These are phyloP conservation scores for Naganishia albida DNA, from an alignment of 1,284 basidiomycete genomes.

Conservation along the genomic window DNA sequence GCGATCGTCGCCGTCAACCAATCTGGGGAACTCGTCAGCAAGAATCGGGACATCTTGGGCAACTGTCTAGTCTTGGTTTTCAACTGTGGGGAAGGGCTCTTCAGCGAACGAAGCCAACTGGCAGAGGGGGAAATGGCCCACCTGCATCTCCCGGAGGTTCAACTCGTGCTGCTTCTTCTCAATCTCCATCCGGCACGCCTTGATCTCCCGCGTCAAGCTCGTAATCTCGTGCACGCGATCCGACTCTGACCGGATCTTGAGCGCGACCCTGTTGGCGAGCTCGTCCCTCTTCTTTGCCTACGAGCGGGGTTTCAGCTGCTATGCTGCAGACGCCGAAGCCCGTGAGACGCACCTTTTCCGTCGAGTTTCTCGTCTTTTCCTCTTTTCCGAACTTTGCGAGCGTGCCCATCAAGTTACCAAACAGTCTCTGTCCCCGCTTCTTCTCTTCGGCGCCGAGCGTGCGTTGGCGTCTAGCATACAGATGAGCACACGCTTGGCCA, in stretches of 20 bases:
- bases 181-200: conserved; percentile 42
- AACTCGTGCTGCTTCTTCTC: conserved; percentile 46
- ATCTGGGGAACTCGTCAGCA: conserved; percentile 42
- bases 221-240: conserved; percentile 45
- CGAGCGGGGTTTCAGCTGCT: neutral
- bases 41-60: conserved; percentile 42
- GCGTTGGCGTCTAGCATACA: conserved; percentile 41
- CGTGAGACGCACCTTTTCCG: conserved; percentile 46
- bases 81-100: conserved; percentile 37
- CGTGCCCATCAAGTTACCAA: conserved; percentile 53
- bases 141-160: conserved; percentile 47
- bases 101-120: conserved; percentile 5
- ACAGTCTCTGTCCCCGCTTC: conserved; percentile 48
- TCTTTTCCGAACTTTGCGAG: conserved; percentile 53
- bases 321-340: neutral
- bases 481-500: neutral
- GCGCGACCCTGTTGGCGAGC: conserved; percentile 46
- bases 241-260: conserved; percentile 46
- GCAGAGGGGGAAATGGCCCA: conserved; percentile 38
- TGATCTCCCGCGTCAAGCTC: conserved; percentile 47
- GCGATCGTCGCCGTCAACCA: conserved; percentile 36
- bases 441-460: conserved; percentile 46
- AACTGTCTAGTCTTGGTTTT: conserved; percentile 44
- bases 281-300: conserved; percentile 41
- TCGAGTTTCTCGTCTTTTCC: conserved; percentile 45